Evolutionary conservation across 306 rosid genomes (phyloP).

Genomic region (Cyamopsis tetragonoloba): DNA sequence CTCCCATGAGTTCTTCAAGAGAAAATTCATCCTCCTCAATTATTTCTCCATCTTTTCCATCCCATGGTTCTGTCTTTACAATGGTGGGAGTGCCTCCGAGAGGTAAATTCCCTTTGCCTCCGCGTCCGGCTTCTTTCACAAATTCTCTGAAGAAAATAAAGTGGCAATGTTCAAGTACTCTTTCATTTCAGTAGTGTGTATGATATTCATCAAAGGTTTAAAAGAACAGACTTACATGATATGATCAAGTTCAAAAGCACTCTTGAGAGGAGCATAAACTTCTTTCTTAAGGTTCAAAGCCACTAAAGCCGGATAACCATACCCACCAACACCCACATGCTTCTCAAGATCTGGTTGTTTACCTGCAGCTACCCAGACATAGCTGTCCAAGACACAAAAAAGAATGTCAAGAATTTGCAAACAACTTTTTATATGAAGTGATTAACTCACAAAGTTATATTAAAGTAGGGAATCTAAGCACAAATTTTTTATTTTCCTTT

Average conservation of each 20-base stretch:
- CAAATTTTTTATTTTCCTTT: not conserved
- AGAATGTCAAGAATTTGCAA: not conserved
- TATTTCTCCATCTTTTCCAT: slow-evolving; percentile 91
- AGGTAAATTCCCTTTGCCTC: slow-evolving; percentile 91
- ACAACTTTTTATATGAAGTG: not conserved
- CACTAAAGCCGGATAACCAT: slow-evolving; percentile 96
- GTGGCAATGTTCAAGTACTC: not conserved
- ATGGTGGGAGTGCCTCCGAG: slow-evolving; percentile 55
- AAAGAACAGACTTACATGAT: slow-evolving; percentile 52
- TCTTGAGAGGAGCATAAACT: slow-evolving; percentile 94
- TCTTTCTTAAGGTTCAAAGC: slow-evolving; percentile 84
- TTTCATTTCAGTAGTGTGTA: slow-evolving; percentile 6
- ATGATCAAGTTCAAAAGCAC: slow-evolving; percentile 87
- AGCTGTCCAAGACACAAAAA: slow-evolving; percentile 44
- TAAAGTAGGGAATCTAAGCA: not conserved
- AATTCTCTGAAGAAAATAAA: slow-evolving; percentile 60
- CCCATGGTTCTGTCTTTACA: slow-evolving; percentile 80
- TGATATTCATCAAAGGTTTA: not conserved
- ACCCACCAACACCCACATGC: slow-evolving; percentile 93
- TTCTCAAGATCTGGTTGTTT: slow-evolving; percentile 90
- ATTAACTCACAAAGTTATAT: not conserved
- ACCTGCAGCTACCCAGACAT: slow-evolving; percentile 89
- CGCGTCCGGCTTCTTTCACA: slow-evolving; percentile 86
- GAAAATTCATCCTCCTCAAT: slow-evolving; percentile 95
- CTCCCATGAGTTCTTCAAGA: slow-evolving; percentile 95